Conservation (phyloP, 768 basidiomycete genomes). For the Lactarius quietus region DNA sequence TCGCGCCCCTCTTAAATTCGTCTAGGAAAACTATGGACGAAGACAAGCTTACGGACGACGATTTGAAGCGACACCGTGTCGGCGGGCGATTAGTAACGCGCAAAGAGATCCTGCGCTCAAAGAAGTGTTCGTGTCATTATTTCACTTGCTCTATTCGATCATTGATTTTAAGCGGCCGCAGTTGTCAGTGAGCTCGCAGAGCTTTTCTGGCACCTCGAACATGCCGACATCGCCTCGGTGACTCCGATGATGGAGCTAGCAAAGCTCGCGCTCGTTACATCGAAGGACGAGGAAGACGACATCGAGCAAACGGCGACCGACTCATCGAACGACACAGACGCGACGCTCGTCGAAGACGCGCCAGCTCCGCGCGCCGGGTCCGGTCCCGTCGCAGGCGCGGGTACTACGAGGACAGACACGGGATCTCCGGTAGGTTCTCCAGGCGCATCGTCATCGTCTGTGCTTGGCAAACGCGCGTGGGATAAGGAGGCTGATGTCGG, state of each 20-base stretch:
- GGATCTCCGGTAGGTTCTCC: slow-evolving; percentile 35
- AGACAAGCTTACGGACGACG: slow-evolving; percentile 74
- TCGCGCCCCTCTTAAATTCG: slow-evolving; percentile 54
- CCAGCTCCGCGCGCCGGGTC: slow-evolving; percentile 25
- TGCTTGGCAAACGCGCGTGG: slow-evolving; percentile 69
- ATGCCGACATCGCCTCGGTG: slow-evolving; percentile 59
- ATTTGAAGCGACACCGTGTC: slow-evolving; percentile 78
- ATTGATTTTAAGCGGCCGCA: slow-evolving; percentile 32
- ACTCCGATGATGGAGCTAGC: slow-evolving; percentile 85
- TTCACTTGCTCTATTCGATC: slow-evolving; percentile 10
- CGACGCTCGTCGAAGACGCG: slow-evolving; percentile 85
- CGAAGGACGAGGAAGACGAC: slow-evolving; percentile 85
- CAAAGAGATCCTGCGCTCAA: slow-evolving; percentile 78
- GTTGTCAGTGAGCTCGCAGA: slow-evolving; percentile 78
- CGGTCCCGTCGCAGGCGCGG: slow-evolving; percentile 19
- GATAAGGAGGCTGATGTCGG: slow-evolving; percentile 34
- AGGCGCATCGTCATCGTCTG: slow-evolving; percentile 29
- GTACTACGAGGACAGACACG: not conserved
- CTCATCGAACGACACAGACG: slow-evolving; percentile 83
- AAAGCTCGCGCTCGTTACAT: slow-evolving; percentile 86
- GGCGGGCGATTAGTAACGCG: slow-evolving; percentile 81
- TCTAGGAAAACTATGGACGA: slow-evolving; percentile 55
- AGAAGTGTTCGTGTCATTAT: slow-evolving; percentile 57
- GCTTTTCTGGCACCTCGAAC: slow-evolving; percentile 75
- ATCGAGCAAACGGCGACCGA: slow-evolving; percentile 70